phyloP scores from a whole-genome alignment of 139 green algal genomes.

The Eudorina sp. region DNA sequence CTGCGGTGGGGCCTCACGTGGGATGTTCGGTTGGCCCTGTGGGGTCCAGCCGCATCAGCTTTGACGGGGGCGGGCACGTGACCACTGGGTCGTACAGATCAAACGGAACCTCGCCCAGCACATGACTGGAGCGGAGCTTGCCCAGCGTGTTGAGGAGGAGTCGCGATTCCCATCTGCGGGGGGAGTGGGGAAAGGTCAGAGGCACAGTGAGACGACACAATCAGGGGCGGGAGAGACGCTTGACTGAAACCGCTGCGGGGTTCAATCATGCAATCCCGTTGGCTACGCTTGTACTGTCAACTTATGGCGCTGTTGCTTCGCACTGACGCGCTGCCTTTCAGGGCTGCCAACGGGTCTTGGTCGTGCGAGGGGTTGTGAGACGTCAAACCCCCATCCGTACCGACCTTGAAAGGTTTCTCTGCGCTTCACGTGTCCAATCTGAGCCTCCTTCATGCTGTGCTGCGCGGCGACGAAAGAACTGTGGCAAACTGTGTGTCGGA shows the following conservation, averaged over 20 bases:
- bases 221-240: too few relatives aligned
- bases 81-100: conserved; percentile 3
- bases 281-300: too few relatives aligned
- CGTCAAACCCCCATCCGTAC: neutral
- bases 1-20: too few relatives aligned
- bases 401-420: neutral
- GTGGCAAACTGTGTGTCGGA: too few relatives aligned
- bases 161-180: neutral
- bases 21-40: neutral
- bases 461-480: neutral
- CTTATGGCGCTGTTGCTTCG: too few relatives aligned
- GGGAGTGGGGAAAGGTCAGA: neutral
- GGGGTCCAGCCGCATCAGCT: conserved; percentile 2
- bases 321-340: too few relatives aligned
- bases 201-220: too few relatives aligned
- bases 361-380: too few relatives aligned
- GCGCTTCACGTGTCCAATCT: neutral
- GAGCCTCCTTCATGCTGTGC: neutral
- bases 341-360: too few relatives aligned
- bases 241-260: too few relatives aligned
- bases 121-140: neutral
- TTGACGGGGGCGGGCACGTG: neutral
- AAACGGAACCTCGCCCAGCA: neutral
- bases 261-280: too few relatives aligned
- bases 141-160: neutral